A percentile compares a stretch with the other conserved stretches of the same genome.
phyloP scores from a whole-genome alignment of 2,329 filamentous ascomycete species.

The Purpureocillium lavendulum region DNA sequence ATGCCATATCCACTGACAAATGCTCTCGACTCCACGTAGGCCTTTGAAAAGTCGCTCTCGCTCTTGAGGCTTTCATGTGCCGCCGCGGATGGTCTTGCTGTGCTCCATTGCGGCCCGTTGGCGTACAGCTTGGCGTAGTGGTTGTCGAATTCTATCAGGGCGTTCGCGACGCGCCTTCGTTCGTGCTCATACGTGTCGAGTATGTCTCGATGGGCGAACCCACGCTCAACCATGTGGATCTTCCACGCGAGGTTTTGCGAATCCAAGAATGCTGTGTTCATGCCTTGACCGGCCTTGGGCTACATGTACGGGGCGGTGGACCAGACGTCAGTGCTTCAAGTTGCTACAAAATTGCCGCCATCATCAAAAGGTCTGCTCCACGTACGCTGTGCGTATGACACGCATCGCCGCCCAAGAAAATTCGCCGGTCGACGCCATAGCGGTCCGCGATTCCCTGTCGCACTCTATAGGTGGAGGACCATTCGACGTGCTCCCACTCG shows the following conservation, averaged over 20 bases:
- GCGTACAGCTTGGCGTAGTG: constrained; percentile 89
- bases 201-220: constrained; percentile 66
- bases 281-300: constrained; percentile 71
- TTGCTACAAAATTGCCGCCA: too few species aligned
- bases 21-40: constrained; percentile 84
- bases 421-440: constrained; percentile 58
- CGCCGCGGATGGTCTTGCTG: constrained; percentile 48
- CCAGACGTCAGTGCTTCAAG: constrained; percentile 30
- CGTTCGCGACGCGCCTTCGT: constrained; percentile 77
- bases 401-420: constrained; percentile 71
- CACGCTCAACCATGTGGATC: constrained; percentile 80
- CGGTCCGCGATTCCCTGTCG: constrained; percentile 64
- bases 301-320: too few species aligned
- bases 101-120: too few species aligned
- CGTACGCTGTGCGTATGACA: constrained; percentile 69
- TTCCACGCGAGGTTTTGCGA: constrained; percentile 94
- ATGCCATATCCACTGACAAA: constrained; percentile 92
- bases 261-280: constrained; percentile 74
- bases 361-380: too few species aligned
- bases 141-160: constrained; percentile 77
- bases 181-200: constrained; percentile 83
- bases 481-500: constrained; percentile 59
- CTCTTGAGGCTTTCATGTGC: constrained; percentile 17
- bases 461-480: constrained; percentile 72
- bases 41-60: constrained; percentile 74